A percentile compares a stretch with the other conserved stretches of the same genome.
Conservation (phyloP, 2,329 filamentous ascomycete species). For the Ceratocystiopsis sp. region DNA sequence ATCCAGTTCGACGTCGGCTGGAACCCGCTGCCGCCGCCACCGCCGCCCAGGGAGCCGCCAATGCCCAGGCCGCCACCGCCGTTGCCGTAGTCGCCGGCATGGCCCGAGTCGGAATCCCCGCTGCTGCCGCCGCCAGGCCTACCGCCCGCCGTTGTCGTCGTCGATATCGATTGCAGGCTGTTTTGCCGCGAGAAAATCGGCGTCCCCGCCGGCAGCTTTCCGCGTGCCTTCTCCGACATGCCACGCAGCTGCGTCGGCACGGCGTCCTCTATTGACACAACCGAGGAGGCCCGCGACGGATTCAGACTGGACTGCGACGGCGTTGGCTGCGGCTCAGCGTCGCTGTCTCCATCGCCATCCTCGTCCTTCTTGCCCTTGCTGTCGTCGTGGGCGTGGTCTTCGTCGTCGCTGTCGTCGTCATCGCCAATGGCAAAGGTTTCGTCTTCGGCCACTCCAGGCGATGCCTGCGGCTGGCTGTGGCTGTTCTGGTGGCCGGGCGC, state of each 20-base stretch:
- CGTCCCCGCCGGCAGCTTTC: constrained; percentile 79
- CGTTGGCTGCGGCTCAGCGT: constrained; percentile 33
- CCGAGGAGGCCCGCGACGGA: constrained; percentile 48
- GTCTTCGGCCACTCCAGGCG: constrained; percentile 65
- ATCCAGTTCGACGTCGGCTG: constrained; percentile 74
- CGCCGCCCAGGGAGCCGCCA: not conserved
- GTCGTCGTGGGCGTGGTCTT: constrained; percentile 15
- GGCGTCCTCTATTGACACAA: constrained; percentile 56
- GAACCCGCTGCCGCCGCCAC: constrained; percentile 28
- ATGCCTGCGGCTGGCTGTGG: constrained; percentile 25
- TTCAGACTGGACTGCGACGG: constrained; percentile 45
- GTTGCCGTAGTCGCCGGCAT: not conserved
- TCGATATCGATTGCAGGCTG: constrained; percentile 33
- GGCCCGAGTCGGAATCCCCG: not conserved
- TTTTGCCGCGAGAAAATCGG: constrained; percentile 78
- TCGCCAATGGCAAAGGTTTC: constrained; percentile 78
- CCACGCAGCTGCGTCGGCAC: constrained; percentile 69
- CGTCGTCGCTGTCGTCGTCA: constrained; percentile 70
- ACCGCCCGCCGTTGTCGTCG: constrained; percentile 50
- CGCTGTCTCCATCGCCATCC: constrained; percentile 26
- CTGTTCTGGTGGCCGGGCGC: not conserved
- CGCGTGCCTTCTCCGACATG: constrained; percentile 94
- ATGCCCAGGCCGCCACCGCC: not conserved
- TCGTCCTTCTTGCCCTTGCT: constrained; percentile 71
- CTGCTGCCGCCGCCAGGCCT: constrained; percentile 23